These are phyloP conservation scores for Rosa lucieae DNA, from an alignment of 306 rosid species.

Conservation along the genomic window DNA sequence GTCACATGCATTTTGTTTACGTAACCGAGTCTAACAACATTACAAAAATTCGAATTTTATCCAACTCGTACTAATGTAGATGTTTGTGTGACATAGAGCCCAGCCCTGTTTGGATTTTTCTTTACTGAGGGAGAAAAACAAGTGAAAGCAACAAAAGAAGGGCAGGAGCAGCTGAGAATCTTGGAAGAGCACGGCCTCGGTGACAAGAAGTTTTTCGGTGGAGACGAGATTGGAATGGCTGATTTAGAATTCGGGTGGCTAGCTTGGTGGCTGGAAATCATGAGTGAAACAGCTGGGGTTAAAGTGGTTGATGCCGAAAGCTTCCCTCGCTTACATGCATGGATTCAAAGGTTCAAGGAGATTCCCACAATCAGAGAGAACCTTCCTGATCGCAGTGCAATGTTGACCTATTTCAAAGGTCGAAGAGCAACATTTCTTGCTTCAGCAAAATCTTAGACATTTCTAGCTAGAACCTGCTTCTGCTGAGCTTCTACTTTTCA, in stretches of 20 bases:
- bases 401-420: constrained; percentile 9
- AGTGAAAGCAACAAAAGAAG: constrained; percentile 12
- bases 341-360: constrained; percentile 23
- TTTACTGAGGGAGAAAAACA: constrained; percentile 12
- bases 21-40: background rate
- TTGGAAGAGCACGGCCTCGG: constrained; percentile 22
- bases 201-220: constrained; percentile 11
- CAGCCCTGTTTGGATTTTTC: background rate
- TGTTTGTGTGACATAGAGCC: background rate
- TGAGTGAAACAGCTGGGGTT: constrained; percentile 18
- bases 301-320: background rate
- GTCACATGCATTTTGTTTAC: background rate
- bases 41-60: background rate
- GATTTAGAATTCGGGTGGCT: constrained; percentile 21
- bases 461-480: background rate
- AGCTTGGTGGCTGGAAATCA: constrained; percentile 10
- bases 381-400: constrained; percentile 1
- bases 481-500: background rate
- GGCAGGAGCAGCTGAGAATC: background rate
- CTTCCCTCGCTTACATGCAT: constrained; percentile 20
- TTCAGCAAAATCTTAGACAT: background rate
- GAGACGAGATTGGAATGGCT: constrained; percentile 8
- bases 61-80: background rate
- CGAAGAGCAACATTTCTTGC: background rate
- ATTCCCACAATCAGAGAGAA: constrained; percentile 4